Evolutionary conservation across 371 early-diverging fungal genomes (phyloP).

Genomic region (Mucor lusitanicus): DNA sequence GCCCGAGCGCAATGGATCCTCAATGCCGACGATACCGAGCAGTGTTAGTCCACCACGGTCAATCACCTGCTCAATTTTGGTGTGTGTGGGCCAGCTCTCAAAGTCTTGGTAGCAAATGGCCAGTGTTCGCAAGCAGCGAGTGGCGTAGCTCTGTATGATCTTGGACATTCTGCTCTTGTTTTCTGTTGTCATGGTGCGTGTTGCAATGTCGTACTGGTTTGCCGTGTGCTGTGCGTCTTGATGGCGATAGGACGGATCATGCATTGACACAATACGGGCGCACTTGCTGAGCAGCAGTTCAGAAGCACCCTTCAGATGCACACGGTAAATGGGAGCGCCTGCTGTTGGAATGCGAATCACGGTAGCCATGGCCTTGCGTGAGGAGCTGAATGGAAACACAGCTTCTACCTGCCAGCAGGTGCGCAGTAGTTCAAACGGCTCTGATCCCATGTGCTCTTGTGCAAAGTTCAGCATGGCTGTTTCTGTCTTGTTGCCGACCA

Average conservation of each 20-base stretch:
- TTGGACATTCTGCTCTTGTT: conserved; percentile 47
- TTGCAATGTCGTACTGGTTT: conserved; percentile 38
- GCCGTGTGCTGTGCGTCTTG: conserved; percentile 4
- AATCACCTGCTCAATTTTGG: conserved; percentile 45
- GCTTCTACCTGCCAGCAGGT: conserved; percentile 51
- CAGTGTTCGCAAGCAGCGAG: conserved; percentile 67
- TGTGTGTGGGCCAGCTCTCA: conserved; percentile 52
- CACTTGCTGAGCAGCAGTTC: conserved; percentile 68
- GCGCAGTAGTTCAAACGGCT: conserved; percentile 47
- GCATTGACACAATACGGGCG: conserved; percentile 39
- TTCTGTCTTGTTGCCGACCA: conserved; percentile 85
- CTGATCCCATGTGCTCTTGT: conserved; percentile 48
- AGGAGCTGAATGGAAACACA: conserved; percentile 82
- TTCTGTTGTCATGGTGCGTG: conserved; percentile 51
- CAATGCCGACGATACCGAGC: conserved; percentile 70
- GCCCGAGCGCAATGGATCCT: conserved; percentile 74
- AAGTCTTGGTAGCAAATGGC: conserved; percentile 75
- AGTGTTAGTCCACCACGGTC: conserved; percentile 48
- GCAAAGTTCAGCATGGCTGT: conserved; percentile 76
- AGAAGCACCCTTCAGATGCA: conserved; percentile 86
- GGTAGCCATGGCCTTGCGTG: conserved; percentile 84
- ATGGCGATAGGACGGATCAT: conserved; percentile 30
- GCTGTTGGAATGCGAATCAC: conserved; percentile 55
- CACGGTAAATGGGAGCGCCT: conserved; percentile 41
- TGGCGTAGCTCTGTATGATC: conserved; percentile 67